These are phyloP conservation scores for Rhodotorula mucilaginosa DNA, from an alignment of 1,284 basidiomycete species.

Conservation along the genomic window DNA sequence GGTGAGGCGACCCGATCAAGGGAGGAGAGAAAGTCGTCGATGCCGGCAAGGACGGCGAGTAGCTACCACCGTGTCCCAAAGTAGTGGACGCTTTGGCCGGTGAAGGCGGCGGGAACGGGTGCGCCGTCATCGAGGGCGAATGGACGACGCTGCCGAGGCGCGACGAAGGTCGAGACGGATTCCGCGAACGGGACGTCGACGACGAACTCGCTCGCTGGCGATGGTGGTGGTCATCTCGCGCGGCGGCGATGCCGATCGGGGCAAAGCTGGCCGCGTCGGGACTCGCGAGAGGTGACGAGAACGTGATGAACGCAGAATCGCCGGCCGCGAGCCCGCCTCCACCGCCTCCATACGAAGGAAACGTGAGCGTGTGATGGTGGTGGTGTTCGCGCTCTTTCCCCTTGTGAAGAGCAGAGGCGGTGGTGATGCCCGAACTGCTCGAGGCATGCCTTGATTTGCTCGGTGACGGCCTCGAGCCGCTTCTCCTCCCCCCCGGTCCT, in stretches of 20 bases:
- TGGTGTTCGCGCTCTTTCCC: conserved; percentile 26
- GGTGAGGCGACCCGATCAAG: neutral
- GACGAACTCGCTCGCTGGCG: neutral
- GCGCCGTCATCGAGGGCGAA: neutral
- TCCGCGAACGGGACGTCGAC: neutral
- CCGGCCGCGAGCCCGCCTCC: neutral
- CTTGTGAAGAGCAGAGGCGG: conserved; percentile 12
- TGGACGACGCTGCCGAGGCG: conserved; percentile 5
- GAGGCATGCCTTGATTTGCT: conserved; percentile 20
- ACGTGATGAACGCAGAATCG: conserved; percentile 11
- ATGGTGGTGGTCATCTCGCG: neutral
- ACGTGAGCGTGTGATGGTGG: neutral
- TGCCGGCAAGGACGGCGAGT: neutral
- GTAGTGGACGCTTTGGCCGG: neutral
- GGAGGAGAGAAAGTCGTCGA: too few relatives aligned
- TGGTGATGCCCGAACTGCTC: neutral
- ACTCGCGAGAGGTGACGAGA: conserved; percentile 19
- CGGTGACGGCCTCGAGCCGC: conserved; percentile 13
- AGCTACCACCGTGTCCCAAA: neutral
- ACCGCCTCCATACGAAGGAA: neutral
- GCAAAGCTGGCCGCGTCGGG: conserved; percentile 15
- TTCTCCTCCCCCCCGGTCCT: conserved; percentile 6
- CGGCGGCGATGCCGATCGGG: neutral
- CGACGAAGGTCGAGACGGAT: conserved; percentile 9
- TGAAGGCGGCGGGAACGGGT: conserved; percentile 4